Evolutionary conservation across 345 rosid genomes (phyloP), one percentile per base, ranked within the genome.

Genomic region (Toxicodendron radicans): DNA sequence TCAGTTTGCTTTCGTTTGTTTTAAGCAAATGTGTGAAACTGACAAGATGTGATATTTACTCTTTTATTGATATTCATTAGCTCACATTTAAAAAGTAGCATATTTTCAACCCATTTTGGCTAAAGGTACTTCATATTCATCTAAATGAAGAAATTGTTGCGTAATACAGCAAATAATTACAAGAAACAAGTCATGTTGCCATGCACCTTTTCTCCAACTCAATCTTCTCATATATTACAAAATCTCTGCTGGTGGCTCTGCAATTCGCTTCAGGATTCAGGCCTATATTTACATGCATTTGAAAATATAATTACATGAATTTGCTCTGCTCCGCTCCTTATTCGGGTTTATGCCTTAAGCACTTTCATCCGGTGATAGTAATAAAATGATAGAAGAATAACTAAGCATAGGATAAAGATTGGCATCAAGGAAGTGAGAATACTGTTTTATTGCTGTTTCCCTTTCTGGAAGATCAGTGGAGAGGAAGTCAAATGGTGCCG

Each of bases 341-440:
- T n/a, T 7, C 0, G 35, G n/a, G 56, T 52, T 21, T 14, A 5
- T 10, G 72, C 69, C 5, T 77, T 68, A 77, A 45, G 71, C 72
- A 76, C 69, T 73, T 61, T 75, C 81, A 21, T 83, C 75, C 0
- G 88, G 93, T 13, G 85, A 80, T 52, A 80, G 88, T 1, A 83
- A 35, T 53, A 92, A 92, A 71, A 95, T 86, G 79, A 92, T 87
- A 59, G 98, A 87, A 63, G 98, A 92, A 75, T 92, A 92, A 80
- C 92, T 87, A 58, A 89, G 95, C 93, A 95, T 92, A 38, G 98
- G 99, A 66, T 95, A 95, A 13, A 87, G 70, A 79, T 89, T 89
- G 69, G 84, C 83, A 75, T 95, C 97, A 7, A 95, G 92, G 83
- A 95, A 95, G 74, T 87, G 91, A 43, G 84, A 45, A 63, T 86